A percentile compares a stretch with the other conserved stretches of the same genome.
These are phyloP conservation scores for Geranomyces variabilis DNA, from an alignment of 192 early-diverging fungal genomes.

Conservation along the genomic window DNA sequence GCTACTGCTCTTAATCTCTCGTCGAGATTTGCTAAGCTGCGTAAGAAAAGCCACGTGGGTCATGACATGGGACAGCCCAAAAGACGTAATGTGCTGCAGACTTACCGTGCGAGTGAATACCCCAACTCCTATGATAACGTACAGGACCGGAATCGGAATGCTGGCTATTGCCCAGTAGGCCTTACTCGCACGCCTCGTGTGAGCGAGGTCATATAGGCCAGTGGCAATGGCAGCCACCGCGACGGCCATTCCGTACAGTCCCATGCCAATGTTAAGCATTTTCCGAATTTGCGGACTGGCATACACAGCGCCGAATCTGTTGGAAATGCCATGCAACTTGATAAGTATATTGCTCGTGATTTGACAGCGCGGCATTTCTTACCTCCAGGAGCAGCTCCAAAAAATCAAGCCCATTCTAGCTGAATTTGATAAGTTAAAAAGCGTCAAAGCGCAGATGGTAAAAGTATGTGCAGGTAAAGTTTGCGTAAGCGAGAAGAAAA, in stretches of 20 bases:
- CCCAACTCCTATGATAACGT: neutral
- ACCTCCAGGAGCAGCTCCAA: too few relatives aligned
- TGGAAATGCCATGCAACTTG: too few relatives aligned
- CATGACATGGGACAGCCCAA: too few relatives aligned
- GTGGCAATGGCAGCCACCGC: neutral
- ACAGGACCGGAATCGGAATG: neutral
- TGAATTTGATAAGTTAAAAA: too few relatives aligned
- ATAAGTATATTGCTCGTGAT: too few relatives aligned
- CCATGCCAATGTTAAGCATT: neutral
- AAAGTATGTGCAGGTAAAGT: too few relatives aligned
- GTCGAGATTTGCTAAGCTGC: neutral
- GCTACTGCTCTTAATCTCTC: neutral
- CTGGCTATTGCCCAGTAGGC: neutral
- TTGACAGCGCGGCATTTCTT: too few relatives aligned
- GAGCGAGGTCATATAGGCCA: neutral
- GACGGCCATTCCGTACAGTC: neutral
- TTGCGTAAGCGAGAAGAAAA: too few relatives aligned
- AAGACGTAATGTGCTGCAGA: neutral
- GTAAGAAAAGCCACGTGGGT: too few relatives aligned
- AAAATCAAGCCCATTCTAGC: too few relatives aligned
- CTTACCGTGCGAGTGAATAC: neutral
- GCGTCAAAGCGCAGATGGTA: too few relatives aligned
- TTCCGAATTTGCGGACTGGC: neutral
- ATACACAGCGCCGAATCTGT: neutral
- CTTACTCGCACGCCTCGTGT: neutral